These are phyloP conservation scores for Nidularia sp. DNA, from an alignment of 768 basidiomycete genomes.

Conservation along the genomic window DNA sequence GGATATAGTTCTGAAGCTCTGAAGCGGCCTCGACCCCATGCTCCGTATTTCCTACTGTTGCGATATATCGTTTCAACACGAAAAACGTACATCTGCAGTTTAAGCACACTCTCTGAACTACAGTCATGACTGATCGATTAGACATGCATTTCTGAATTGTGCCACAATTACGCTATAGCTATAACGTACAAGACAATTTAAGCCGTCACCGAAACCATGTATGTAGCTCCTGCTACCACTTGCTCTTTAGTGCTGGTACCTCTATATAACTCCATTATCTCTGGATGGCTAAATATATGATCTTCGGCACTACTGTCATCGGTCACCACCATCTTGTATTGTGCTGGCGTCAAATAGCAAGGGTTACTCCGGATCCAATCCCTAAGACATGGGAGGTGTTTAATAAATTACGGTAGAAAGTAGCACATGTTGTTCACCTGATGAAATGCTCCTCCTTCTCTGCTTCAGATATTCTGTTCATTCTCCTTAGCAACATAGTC, in stretches of 20 bases:
- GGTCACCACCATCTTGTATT: neutral
- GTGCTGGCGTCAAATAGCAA: neutral
- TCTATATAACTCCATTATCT: neutral
- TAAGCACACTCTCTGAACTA: too few species aligned
- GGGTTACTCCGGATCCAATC: neutral
- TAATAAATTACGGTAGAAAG: neutral
- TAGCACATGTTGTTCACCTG: neutral
- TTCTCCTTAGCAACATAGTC: slow-evolving; percentile 1
- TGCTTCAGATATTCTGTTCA: neutral
- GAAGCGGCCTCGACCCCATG: too few species aligned
- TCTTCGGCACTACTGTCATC: neutral
- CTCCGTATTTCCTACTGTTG: too few species aligned
- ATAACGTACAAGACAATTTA: too few species aligned
- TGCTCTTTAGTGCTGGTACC: neutral
- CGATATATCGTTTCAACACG: too few species aligned
- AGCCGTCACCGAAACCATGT: too few species aligned
- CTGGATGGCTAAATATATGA: neutral
- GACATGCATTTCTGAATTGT: too few species aligned
- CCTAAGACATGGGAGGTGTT: neutral
- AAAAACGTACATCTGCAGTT: too few species aligned
- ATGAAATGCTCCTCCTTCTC: neutral
- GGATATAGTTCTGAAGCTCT: too few species aligned
- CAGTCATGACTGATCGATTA: too few species aligned
- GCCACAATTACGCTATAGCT: too few species aligned
- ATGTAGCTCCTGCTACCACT: neutral